Evolutionary conservation across 768 basidiomycete species (phyloP), one percentile per base, ranked within the genome.

Genomic region (Panaeolus papilionaceus): DNA sequence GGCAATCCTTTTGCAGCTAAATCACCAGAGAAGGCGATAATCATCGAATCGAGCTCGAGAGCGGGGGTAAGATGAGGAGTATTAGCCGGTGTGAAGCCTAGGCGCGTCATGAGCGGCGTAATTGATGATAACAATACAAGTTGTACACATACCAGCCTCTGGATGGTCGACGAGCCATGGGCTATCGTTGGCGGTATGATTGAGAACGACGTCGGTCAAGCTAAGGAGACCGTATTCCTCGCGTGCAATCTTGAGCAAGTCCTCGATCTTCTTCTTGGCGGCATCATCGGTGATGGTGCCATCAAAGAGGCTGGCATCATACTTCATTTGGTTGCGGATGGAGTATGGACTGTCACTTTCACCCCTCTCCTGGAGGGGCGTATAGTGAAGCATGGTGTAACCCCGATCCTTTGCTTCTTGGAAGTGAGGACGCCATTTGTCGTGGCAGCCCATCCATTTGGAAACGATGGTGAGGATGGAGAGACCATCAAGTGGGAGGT

Each of bases 321-420:
- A 98, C 45, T 80, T 85, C 65, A 89, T 81, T 80, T 99, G 98
- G 75, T 96, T 89, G 65, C 88, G 88, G 74, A 99, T 95, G 18
- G 94, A 96, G 78, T 98, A 99, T 0, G 98, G 98, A 71, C 94
- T 96, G 69, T 93, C 87, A 70, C 92, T 94, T 70, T 88, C 86
- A 23, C 98, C 98, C 39, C 96, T 84, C 75, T 93, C 91, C 79
- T 99, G 97, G 6, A 99, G 82, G 0, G 98, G 98, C 0, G 97
- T 93, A 83, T 92, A 99, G 75, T 99, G 98, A 49, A 99, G 81
- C 95, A 99, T 98, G 63, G 96, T 99, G 82, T 99, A 99, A 0
- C 98, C 97, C 61, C 97, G 84, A 64, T 93, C 85, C 64, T 89
- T 88, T 11, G 95, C 93, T 79, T 96, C 95, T 62, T 86, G 84